A percentile compares a stretch with the other conserved stretches of the same genome.
Evolutionary conservation across 1,284 basidiomycete species (phyloP).

Genomic region (Ganoderma sinense): DNA sequence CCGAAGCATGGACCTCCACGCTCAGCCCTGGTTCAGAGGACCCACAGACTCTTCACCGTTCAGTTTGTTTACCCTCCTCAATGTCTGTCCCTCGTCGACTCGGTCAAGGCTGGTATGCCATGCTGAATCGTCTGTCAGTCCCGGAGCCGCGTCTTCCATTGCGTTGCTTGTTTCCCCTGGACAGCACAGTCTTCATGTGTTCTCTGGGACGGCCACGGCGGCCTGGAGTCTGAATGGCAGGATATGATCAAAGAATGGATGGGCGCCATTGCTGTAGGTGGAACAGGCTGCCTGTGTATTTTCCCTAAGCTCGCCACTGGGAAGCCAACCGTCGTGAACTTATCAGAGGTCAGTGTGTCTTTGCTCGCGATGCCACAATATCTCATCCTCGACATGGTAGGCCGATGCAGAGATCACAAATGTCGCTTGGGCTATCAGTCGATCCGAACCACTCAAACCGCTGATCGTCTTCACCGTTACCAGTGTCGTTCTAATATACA

Average conservation of each 20-base stretch:
- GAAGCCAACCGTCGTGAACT: constrained; percentile 23
- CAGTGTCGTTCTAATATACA: constrained; percentile 61
- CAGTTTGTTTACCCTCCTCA: constrained; percentile 42
- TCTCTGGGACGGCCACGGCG: constrained; percentile 55
- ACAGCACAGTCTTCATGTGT: constrained; percentile 48
- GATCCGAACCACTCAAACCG: constrained; percentile 54
- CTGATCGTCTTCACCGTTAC: constrained; percentile 60
- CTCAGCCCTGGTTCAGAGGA: constrained; percentile 14
- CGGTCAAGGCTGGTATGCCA: neutral
- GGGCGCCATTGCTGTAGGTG: constrained; percentile 60
- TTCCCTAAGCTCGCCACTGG: constrained; percentile 38
- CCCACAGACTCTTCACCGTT: constrained; percentile 43
- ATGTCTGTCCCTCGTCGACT: constrained; percentile 35
- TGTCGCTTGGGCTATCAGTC: constrained; percentile 63
- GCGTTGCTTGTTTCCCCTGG: constrained; percentile 68
- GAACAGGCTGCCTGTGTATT: constrained; percentile 46
- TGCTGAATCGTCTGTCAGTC: constrained; percentile 17
- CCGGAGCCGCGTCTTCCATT: constrained; percentile 29
- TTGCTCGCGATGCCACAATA: neutral
- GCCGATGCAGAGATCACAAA: constrained; percentile 20
- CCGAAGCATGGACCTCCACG: neutral
- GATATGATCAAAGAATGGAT: constrained; percentile 52
- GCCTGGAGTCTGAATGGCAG: constrained; percentile 51
- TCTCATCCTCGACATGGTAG: constrained; percentile 9
- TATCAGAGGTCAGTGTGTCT: constrained; percentile 19